Evolutionary conservation across 2,329 filamentous ascomycete species (phyloP).

Genomic region (Xylariaceae sp.): DNA sequence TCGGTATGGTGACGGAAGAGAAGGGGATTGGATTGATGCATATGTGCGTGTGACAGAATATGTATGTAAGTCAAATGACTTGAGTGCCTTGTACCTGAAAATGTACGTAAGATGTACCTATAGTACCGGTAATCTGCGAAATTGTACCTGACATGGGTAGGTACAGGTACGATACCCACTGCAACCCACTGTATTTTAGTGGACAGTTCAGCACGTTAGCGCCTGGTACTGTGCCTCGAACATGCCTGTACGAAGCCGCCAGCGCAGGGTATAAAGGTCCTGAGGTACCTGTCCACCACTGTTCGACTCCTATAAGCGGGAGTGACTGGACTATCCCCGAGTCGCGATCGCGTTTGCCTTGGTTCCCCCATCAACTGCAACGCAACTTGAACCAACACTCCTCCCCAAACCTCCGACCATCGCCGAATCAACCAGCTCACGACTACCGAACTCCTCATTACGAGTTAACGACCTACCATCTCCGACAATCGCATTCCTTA

Average conservation of each 20-base stretch:
- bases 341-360: constrained; percentile 22
- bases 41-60: not conserved
- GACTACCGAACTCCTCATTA: constrained; percentile 5
- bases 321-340: constrained; percentile 12
- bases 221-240: not conserved
- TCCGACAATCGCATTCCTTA: not conserved
- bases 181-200: not conserved
- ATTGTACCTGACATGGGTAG: not conserved
- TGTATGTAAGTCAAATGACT: not conserved
- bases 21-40: not conserved
- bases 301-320: not conserved
- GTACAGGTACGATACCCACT: not conserved
- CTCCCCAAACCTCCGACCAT: constrained; percentile 9
- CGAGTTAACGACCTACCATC: not conserved
- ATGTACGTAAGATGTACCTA: not conserved
- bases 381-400: constrained; percentile 15
- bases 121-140: not conserved
- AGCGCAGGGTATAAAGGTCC: not conserved
- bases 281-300: not conserved
- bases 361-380: constrained; percentile 11
- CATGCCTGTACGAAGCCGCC: not conserved
- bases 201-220: not conserved
- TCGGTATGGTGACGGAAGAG: not conserved
- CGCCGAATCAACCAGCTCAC: constrained; percentile 12
- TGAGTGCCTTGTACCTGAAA: no score